Conservation (phyloP, 2,329 filamentous ascomycete genomes). For the Verticillium dahliae region DNA sequence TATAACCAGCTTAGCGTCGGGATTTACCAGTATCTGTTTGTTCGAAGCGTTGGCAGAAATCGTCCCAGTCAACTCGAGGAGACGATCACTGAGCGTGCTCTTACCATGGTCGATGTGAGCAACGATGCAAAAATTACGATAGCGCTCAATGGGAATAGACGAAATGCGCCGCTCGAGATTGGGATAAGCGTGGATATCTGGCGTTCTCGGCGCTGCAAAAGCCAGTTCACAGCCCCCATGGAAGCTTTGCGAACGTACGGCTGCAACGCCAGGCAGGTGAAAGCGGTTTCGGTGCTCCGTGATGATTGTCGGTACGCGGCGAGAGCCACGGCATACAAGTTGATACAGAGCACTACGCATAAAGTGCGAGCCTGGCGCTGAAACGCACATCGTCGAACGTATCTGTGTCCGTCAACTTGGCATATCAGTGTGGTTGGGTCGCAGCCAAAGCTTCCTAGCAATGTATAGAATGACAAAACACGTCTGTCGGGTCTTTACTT, state of each 20-base stretch:
- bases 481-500: too few species aligned
- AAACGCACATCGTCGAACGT: background rate
- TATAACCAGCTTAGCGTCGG: background rate
- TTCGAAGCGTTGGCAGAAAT: slow-evolving; percentile 75
- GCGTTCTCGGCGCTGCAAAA: background rate
- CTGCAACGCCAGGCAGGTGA: background rate
- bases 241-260: background rate
- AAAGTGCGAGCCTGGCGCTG: background rate
- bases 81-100: slow-evolving; percentile 85
- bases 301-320: too few species aligned
- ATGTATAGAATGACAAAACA: too few species aligned
- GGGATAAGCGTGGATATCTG: slow-evolving; percentile 2
- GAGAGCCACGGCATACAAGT: background rate
- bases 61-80: slow-evolving; percentile 90
- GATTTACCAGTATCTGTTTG: slow-evolving; percentile 74
- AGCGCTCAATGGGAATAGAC: slow-evolving; percentile 71
- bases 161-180: slow-evolving; percentile 56
- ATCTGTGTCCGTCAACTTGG: background rate
- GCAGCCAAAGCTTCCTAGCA: too few species aligned
- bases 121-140: slow-evolving; percentile 96
- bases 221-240: background rate
- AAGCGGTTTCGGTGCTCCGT: background rate
- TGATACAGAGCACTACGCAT: background rate
- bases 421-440: background rate
- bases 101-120: slow-evolving; percentile 99